Base-by-base conservation (phyloP, 2,329 filamentous ascomycete species). In the Thermoascus crustaceus region DNA sequence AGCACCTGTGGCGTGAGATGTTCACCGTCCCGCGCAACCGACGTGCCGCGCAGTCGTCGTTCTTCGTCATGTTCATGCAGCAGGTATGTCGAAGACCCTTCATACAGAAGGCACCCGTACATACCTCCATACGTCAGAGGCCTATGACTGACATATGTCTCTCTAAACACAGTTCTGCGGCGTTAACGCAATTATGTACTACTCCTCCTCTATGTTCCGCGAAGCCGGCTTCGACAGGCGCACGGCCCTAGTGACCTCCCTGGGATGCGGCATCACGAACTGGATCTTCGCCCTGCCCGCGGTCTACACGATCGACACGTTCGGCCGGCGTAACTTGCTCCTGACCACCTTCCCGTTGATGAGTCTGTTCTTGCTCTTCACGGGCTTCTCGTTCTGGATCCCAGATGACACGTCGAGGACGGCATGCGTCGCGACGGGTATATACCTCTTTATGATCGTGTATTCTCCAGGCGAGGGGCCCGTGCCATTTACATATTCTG, bases 271-370 rank as follows among this genome's bases (percentile, higher is more conserved):
- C 2, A 68, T 79, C 38, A 66, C 81, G 50, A 81, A 82, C 50
- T 81, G 73, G 61, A 55, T 81, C 16, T 81, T 80, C 43, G 76
- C 78, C 1, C 56, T 80, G 7, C 75, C 76, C 0, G 76, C 76
- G 1, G 66, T 81, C 35, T 75, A 75, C 47, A 80, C 76, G 0
- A 81, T 82, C 35, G 78, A 82, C 50, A 78, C 71, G 0, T 81
- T 75, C 46, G 79, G 78, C 4, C 69, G 79, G 2, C 68, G 78
- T 4, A 78, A 76, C 42, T 61, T 82, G 4, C 64, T 81, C 1
- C 60, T 81, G 1, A 68, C 70, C 5, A 82, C 77, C 0, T 79
- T 81, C 47, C 77, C 78, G 0, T 63, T 79, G 25, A 76, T 82
- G 64, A 58, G 60, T 4, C 52, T 68, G 24, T 64, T 58, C 33